Conservation (phyloP, 306 rosid species). For the Glycine soja region DNA sequence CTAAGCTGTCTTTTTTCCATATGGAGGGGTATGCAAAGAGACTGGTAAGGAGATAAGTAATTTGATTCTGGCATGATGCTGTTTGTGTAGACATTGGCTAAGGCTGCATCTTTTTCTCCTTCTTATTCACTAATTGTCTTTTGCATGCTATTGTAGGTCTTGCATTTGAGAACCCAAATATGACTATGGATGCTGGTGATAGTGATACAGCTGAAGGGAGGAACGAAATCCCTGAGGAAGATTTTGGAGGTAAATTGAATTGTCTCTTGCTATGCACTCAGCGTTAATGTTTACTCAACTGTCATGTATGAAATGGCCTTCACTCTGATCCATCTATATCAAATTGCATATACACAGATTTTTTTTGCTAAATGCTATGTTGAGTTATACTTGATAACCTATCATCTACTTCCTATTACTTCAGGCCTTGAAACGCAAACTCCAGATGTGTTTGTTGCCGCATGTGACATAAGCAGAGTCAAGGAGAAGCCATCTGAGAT, state of each 20-base stretch:
- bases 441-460: conserved; percentile 51
- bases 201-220: conserved; percentile 10
- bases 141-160: conserved; percentile 44
- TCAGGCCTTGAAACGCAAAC: conserved; percentile 57
- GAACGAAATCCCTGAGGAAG: conserved; percentile 48
- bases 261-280: conserved; percentile 16
- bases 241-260: conserved; percentile 45
- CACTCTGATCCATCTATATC: conserved; percentile 10
- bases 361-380: conserved; percentile 18
- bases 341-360: conserved; percentile 22
- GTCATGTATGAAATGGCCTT: conserved; percentile 11
- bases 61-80: background rate
- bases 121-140: background rate
- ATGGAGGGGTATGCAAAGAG: background rate
- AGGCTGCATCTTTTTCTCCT: conserved; percentile 5
- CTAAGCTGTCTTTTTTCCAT: background rate
- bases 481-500: conserved; percentile 57
- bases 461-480: conserved; percentile 44
- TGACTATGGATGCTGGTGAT: conserved; percentile 31
- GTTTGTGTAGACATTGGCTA: background rate
- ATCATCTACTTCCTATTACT: conserved; percentile 37
- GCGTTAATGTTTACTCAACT: background rate
- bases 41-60: background rate
- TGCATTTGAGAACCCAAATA: conserved; percentile 30
- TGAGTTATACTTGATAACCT: conserved; percentile 37